phyloP scores from a whole-genome alignment of 768 basidiomycete species.

The Rhizopogon roseolus region DNA sequence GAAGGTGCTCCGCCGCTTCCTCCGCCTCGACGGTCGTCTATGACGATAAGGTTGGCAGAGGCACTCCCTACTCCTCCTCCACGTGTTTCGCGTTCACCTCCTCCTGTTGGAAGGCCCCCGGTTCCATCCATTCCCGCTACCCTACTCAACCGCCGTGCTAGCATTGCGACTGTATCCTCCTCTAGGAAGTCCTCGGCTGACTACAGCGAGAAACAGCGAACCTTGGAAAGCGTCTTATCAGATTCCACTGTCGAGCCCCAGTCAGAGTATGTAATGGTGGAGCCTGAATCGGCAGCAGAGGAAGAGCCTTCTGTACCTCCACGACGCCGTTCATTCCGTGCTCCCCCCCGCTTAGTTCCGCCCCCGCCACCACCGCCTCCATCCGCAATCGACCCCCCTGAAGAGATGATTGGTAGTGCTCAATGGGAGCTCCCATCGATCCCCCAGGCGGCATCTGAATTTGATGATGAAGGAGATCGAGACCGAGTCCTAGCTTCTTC shows the following conservation, averaged over 20 bases:
- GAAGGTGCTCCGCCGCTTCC: conserved; percentile 42
- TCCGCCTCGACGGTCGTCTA: conserved; percentile 39
- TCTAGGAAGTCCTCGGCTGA: conserved; percentile 36
- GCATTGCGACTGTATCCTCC: conserved; percentile 25
- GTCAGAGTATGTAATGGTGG: conserved; percentile 63
- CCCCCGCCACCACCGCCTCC: conserved; percentile 38
- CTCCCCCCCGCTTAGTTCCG: conserved; percentile 12
- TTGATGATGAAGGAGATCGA: conserved; percentile 45
- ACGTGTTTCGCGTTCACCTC: conserved; percentile 24
- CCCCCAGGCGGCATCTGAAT: conserved; percentile 49
- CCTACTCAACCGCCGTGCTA: conserved; percentile 32
- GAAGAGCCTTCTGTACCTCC: conserved; percentile 30
- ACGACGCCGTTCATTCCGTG: conserved; percentile 32
- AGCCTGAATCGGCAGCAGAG: conserved; percentile 40
- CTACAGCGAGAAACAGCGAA: conserved; percentile 8
- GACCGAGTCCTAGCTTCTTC: conserved; percentile 44
- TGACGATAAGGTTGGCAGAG: conserved; percentile 20
- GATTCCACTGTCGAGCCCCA: conserved; percentile 17
- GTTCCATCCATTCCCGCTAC: conserved; percentile 30
- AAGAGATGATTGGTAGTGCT: conserved; percentile 33
- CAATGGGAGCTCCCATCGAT: conserved; percentile 69
- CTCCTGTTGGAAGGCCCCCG: conserved; percentile 32
- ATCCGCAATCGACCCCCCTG: conserved; percentile 24
- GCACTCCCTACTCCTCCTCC: conserved; percentile 46
- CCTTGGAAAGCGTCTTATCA: not conserved